Evolutionary conservation across 768 basidiomycete genomes (phyloP), one percentile per base, ranked within the genome.

Genomic region (Leccinum boreale): DNA sequence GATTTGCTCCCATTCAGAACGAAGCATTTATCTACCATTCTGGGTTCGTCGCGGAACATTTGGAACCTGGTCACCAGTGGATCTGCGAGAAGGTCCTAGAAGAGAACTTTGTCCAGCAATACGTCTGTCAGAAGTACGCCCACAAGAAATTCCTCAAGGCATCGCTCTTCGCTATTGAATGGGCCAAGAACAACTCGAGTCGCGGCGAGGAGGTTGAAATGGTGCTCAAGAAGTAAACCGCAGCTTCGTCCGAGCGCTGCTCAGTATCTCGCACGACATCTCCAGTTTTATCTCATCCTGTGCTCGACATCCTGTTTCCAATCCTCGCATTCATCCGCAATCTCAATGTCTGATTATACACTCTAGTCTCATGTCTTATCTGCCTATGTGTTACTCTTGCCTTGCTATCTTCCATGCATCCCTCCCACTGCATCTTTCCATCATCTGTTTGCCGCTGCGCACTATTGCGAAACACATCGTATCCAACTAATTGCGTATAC

Each of bases 71-170:
- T 19, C 88, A 94, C 64, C 77, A 84, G 55, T 79, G 92, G 74
- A 81, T 98, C 51, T 78, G 92, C 58, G 90, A 94, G 72, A 89
- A 92, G 71, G 80, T 99, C 47, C 78, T 82, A 2, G 91, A 93
- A 62, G 75, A 82, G 7, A 84, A 85, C 63, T 98, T 98, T 73
- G 78, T 84, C n/a, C 79, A 84, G 51, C 85, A 88, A 65, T 93
- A 94, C 74, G 88, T 94, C 39, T 95, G 85, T 84, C 90, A 90
- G 80, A 98, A 99, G 78, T 99, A 98, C 74, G 86, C 93, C 47
- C 84, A 91, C 81, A 97, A 95, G 86, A 95, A 94, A 75, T 98
- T 97, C 83, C 85, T 98, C 71, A 93, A 96, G 74, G 96, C 90
- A 29, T 87, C 89, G 19, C 72, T 82, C 39, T 92, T 85, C 67